These are phyloP conservation scores for Epichloe sibirici DNA, from an alignment of 2,329 filamentous ascomycete genomes.

Conservation along the genomic window DNA sequence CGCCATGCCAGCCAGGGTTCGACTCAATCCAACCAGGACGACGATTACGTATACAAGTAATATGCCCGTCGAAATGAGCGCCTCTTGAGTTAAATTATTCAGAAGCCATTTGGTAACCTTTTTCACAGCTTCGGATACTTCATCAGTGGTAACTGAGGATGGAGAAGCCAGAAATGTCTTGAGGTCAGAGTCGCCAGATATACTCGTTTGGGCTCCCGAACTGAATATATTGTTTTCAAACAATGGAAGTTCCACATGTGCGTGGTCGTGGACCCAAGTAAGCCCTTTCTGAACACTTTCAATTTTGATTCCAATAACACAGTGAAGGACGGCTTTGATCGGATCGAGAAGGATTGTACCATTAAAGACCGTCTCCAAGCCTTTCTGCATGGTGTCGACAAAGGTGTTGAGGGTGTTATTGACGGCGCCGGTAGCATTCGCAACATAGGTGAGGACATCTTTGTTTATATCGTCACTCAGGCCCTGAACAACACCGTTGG, in stretches of 20 bases:
- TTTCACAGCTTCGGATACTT: conserved; percentile 64
- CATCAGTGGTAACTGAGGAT: conserved; percentile 60
- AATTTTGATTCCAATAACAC: conserved; percentile 80
- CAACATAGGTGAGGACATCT: conserved; percentile 78
- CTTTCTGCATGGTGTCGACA: conserved; percentile 61
- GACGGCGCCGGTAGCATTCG: conserved; percentile 67
- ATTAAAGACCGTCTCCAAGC: conserved; percentile 67
- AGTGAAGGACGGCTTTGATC: conserved; percentile 68
- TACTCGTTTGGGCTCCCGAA: conserved; percentile 53
- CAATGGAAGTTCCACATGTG: conserved; percentile 67
- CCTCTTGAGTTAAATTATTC: conserved; percentile 59
- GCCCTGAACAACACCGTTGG: conserved; percentile 59
- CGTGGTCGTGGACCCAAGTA: conserved; percentile 87
- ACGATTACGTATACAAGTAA: conserved; percentile 68
- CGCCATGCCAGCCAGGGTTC: conserved; percentile 50
- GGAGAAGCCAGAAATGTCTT: conserved; percentile 68
- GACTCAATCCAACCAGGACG: conserved; percentile 58
- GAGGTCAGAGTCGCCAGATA: conserved; percentile 45
- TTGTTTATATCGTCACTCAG: conserved; percentile 71
- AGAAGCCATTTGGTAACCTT: conserved; percentile 57
- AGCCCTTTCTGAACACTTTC: conserved; percentile 73
- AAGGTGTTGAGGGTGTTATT: conserved; percentile 80
- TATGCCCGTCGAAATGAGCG: conserved; percentile 64
- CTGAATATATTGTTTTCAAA: conserved; percentile 77
- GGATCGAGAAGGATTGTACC: conserved; percentile 69